Base-by-base conservation (phyloP, 768 basidiomycete species). In the Pleurotus ostreatus region DNA sequence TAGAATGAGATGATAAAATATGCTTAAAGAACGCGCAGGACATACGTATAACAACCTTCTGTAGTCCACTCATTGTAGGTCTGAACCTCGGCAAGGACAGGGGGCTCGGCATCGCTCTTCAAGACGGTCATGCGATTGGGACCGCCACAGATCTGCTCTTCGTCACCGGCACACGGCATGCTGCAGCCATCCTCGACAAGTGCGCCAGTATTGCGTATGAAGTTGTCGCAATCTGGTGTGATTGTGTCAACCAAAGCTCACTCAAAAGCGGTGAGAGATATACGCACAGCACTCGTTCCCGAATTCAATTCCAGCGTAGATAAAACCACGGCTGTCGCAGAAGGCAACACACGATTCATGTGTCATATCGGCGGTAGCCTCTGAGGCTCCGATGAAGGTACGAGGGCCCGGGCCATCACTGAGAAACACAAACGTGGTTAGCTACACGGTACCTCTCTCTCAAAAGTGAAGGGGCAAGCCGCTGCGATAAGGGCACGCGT, bases 81-180 rank as follows among this genome's bases (percentile, higher is more conserved):
- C 12, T 34, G 37, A 20, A 55, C 45, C 34, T 37, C 57, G 22
- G 37, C 13, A 13, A 44, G 26, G 39, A 23, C 49, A 39, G 55
- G 37, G 5, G 60, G 59, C 39, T 34, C 34, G 4, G 54, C 51
- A 5, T n/a, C 38, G 5, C 39, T 13, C 34, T 49, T 55, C 12
- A 45, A 52, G 23, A 58, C 49, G 22, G 37, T 58, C 54, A 53
- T 25, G 4, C 20, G 48, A 41, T 55, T 46, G 20, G 58, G 39
- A 8, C 55, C 62, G 12, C 62, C 62, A 49, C 62, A 63, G 11
- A 46, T 34, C 46, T 62, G 44, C 7, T 56, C 20, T 6, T 45
- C 15, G 44, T 63, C 49, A 4, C 62, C 61, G 6, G 57, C 49
- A 45, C 62, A 63, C 25, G 62, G 48, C 61, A 62, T 57, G 49